phyloP scores from a whole-genome alignment of 768 basidiomycete genomes.

The Leccinellum albellum region DNA sequence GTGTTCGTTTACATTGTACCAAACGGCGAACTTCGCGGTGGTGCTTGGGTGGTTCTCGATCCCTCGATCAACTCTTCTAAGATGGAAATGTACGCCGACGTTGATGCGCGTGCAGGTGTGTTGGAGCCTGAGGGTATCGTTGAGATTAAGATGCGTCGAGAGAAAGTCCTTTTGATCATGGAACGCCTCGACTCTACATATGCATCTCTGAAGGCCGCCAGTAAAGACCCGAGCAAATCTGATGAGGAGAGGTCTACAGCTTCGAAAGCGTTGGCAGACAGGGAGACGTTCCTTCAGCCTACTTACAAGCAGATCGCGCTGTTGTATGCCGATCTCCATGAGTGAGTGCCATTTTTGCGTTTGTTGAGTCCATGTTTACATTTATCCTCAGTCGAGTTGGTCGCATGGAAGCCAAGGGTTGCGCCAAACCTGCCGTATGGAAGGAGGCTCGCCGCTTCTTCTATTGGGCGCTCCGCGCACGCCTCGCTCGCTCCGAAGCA shows the following conservation, averaged over 20 bases:
- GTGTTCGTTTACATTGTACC: constrained; percentile 98
- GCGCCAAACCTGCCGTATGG: constrained; percentile 84
- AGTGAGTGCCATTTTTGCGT: constrained; percentile 51
- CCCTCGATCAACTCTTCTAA: constrained; percentile 95
- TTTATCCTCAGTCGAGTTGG: constrained; percentile 68
- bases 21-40: constrained; percentile 97
- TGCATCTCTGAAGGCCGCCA: constrained; percentile 73
- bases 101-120: constrained; percentile 93
- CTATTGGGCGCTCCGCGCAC: constrained; percentile 92
- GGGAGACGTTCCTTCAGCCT: constrained; percentile 80
- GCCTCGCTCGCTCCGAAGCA: constrained; percentile 64
- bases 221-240: constrained; percentile 68
- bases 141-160: constrained; percentile 96
- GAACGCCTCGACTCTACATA: constrained; percentile 87
- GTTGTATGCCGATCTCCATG: constrained; percentile 94
- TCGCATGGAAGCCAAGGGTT: constrained; percentile 97
- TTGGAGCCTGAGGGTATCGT: constrained; percentile 95
- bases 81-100: constrained; percentile 99
- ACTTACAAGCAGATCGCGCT: constrained; percentile 93
- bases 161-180: constrained; percentile 89
- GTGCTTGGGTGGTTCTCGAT: constrained; percentile 99
- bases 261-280: constrained; percentile 59
- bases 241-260: constrained; percentile 73
- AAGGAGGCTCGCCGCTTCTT: constrained; percentile 85
- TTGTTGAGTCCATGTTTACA: constrained; percentile 2